A percentile compares a stretch with the other conserved stretches of the same genome.
Evolutionary conservation across 495 filamentous ascomycete genomes (phyloP).

Genomic region (Eremomyces bilateralis): DNA sequence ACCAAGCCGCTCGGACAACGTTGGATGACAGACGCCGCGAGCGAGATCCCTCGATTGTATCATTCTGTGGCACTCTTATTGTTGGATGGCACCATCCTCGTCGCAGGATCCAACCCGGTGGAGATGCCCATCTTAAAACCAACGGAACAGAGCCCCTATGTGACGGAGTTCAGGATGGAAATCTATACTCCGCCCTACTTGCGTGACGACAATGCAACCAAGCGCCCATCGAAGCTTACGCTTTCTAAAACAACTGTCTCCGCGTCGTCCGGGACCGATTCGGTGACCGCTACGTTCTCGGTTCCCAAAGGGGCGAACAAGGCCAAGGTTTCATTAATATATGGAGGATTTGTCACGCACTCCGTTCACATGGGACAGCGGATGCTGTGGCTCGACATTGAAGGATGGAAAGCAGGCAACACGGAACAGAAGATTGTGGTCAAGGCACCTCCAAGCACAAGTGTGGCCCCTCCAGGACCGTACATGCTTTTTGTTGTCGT

Average conservation of each 20-base stretch:
- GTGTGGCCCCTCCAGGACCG: slow-evolving; percentile 34
- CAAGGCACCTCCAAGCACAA: slow-evolving; percentile 30
- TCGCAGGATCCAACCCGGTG: slow-evolving; percentile 36
- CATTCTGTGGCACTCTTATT: slow-evolving; percentile 34
- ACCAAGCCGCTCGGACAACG: slow-evolving; percentile 26
- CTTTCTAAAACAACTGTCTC: slow-evolving; percentile 23
- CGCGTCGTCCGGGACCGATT: slow-evolving; percentile 18
- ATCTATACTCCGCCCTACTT: slow-evolving; percentile 40
- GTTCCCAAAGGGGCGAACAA: slow-evolving; percentile 18
- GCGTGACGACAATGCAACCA: slow-evolving; percentile 23
- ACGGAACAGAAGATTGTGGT: slow-evolving; percentile 27
- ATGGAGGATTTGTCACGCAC: slow-evolving; percentile 41
- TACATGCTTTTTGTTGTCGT: slow-evolving; percentile 38
- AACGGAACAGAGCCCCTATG: slow-evolving; percentile 22
- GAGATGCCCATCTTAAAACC: slow-evolving; percentile 28
- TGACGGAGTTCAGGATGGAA: slow-evolving; percentile 38
- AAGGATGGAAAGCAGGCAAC: slow-evolving; percentile 23
- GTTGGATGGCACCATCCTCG: slow-evolving; percentile 35
- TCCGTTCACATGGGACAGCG: slow-evolving; percentile 41
- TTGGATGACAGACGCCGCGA: slow-evolving; percentile 27
- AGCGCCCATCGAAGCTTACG: too few relatives aligned
- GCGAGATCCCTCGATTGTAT: slow-evolving; percentile 32
- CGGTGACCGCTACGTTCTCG: slow-evolving; percentile 27
- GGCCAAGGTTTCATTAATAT: slow-evolving; percentile 30
- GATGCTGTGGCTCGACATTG: slow-evolving; percentile 31